Evolutionary conservation across 2,329 filamentous ascomycete species (phyloP).

Genomic region (Cryphonectria japonica): DNA sequence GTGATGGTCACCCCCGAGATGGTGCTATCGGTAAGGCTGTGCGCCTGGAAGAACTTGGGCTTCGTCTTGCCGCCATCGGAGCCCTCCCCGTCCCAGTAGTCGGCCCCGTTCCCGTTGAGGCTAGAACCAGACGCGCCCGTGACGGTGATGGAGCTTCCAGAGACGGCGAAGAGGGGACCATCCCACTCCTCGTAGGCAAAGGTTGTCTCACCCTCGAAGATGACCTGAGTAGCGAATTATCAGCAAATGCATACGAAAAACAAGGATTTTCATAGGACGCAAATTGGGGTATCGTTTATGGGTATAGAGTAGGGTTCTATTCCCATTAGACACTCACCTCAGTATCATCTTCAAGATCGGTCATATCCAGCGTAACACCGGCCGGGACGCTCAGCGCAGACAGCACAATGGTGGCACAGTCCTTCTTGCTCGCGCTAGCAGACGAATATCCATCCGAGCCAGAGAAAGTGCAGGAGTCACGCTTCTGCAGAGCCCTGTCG

Average conservation of each 20-base stretch:
- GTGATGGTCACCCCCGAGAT: constrained; percentile 36
- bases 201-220: too few relatives aligned
- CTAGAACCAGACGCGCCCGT: constrained; percentile 53
- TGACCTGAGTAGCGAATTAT: too few relatives aligned
- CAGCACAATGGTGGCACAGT: constrained; percentile 59
- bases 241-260: too few relatives aligned
- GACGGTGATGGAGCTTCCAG: constrained; percentile 59
- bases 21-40: constrained; percentile 39
- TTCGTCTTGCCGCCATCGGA: constrained; percentile 7
- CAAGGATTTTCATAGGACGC: too few relatives aligned
- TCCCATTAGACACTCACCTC: constrained; percentile 58
- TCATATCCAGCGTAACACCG: constrained; percentile 62
- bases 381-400: constrained; percentile 59
- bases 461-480: constrained; percentile 55
- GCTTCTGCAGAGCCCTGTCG: constrained; percentile 29
- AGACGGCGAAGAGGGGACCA: constrained; percentile 65
- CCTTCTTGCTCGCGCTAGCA: constrained; percentile 37
- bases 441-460: constrained; percentile 43
- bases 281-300: too few relatives aligned
- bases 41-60: constrained; percentile 34
- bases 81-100: constrained; percentile 63
- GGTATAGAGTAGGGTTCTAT: too few relatives aligned
- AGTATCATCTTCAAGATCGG: constrained; percentile 54
- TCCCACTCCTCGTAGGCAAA: constrained; percentile 55
- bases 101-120: constrained; percentile 59